Base-by-base conservation (phyloP, 768 basidiomycete species). In the Collybia nuda region DNA sequence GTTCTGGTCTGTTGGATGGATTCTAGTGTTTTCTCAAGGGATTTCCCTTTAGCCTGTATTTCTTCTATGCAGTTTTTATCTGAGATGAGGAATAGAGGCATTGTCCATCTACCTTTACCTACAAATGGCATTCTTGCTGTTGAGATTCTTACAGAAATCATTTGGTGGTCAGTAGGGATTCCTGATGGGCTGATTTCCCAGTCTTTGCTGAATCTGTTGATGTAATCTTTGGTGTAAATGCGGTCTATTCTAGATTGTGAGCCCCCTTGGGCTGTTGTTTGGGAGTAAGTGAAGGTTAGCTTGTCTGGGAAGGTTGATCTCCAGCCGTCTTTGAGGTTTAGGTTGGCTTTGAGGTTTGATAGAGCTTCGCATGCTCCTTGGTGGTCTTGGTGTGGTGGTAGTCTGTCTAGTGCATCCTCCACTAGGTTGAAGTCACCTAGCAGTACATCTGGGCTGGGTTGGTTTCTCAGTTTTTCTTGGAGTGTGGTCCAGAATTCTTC, bases 81-180 rank as follows among this genome's bases (percentile, higher is more conserved):
- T n/a, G n/a, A n/a, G n/a, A n/a, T n/a, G n/a, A n/a, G n/a, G n/a
- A n/a, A 41, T 21, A 41, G 40, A 9, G 40, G 40, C 21, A 41
- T 19, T 15, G n/a, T 41, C 17, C 17, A 41, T 41, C 40, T 41
- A 41, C 40, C 40, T 18, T 41, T 41, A 19, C 40, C 40, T 17
- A 41, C 24, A 41, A 21, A 7, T 3, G 40, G 40, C 40, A 40
- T 40, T 6, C 15, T 7, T 18, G 8, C 14, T 21, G 19, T 23
- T 2, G 7, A n/a, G 1, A 29, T 48, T 40, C 21, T 38, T 26
- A 39, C 47, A 8, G 38, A 40, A 2, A 51, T 42, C 32, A 56
- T n/a, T 9, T 40, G 15, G 36, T 56, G 51, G 51, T 56, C 54
- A n/a, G 40, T 56, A 7, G 14, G 44, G 14, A 48, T 28, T 5